These are phyloP conservation scores for Macrophomina pseudophaseolina DNA, from an alignment of 2,329 filamentous ascomycete species.

Conservation along the genomic window DNA sequence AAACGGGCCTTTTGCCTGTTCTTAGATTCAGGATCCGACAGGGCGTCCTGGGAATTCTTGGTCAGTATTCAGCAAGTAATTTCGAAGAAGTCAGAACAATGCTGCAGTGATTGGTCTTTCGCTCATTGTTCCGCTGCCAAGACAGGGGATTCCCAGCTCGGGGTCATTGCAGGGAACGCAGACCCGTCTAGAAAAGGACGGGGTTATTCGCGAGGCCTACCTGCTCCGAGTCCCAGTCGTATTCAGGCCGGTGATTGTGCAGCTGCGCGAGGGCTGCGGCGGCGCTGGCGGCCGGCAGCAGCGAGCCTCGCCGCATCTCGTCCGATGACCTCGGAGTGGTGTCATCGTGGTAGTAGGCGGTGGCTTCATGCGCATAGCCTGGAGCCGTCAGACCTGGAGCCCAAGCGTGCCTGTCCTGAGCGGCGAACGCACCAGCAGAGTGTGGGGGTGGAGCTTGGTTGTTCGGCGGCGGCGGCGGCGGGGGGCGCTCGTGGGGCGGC, in stretches of 20 bases:
- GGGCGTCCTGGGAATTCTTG: constrained; percentile 37
- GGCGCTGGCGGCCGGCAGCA: constrained; percentile 73
- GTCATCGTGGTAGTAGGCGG: constrained; percentile 70
- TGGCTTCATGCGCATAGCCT: constrained; percentile 64
- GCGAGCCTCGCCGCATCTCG: constrained; percentile 68
- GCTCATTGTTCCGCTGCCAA: constrained; percentile 31
- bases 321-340: constrained; percentile 72
- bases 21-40: constrained; percentile 46
- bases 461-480: constrained; percentile 53
- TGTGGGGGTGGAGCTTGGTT: constrained; percentile 35
- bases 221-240: constrained; percentile 78
- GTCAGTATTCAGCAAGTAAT: constrained; percentile 3
- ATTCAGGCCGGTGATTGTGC: constrained; percentile 75
- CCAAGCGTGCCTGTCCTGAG: constrained; percentile 22
- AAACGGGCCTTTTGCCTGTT: constrained; percentile 46
- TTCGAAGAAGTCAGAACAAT: neutral
- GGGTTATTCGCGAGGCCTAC: constrained; percentile 48
- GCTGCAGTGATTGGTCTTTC: constrained; percentile 13
- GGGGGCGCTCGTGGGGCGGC: constrained; percentile 74
- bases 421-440: constrained; percentile 25
- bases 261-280: constrained; percentile 88
- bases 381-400: constrained; percentile 31
- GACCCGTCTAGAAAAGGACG: constrained; percentile 44
- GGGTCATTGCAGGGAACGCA: constrained; percentile 24
- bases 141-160: constrained; percentile 25